A percentile compares a stretch with the other conserved stretches of the same genome.
Conservation (phyloP, 2,329 filamentous ascomycete genomes). For the Exophiala phaeomuriformis region DNA sequence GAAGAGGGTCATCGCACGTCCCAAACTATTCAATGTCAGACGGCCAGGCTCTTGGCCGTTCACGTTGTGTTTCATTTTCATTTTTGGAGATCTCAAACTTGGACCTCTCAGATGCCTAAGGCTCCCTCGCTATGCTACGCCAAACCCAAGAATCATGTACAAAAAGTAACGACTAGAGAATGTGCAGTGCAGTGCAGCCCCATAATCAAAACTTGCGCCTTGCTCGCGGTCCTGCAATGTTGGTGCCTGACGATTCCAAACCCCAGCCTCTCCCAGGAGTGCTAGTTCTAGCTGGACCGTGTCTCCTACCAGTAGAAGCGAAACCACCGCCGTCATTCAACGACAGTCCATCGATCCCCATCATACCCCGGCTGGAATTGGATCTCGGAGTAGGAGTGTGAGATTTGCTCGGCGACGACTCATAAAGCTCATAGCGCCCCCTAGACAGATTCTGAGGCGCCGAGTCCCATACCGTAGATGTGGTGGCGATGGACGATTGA, state of each 20-base stretch:
- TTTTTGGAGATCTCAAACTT: not conserved
- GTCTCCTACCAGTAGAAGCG: not conserved
- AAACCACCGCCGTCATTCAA: not conserved
- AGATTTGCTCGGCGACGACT: not conserved
- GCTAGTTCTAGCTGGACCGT: not conserved
- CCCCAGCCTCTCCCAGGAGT: not conserved
- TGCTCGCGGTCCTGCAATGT: constrained; percentile 10
- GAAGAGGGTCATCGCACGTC: too few species aligned
- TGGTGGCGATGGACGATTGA: constrained; percentile 13
- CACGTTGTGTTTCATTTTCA: not conserved
- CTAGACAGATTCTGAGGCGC: constrained; percentile 11
- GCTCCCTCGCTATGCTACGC: not conserved
- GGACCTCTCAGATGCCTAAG: not conserved
- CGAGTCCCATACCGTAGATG: constrained; percentile 14
- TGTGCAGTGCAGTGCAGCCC: not conserved
- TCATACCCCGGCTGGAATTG: not conserved
- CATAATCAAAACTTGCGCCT: constrained; percentile 3
- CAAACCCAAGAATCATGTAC: not conserved
- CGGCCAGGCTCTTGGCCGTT: too few species aligned
- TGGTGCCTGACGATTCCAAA: constrained; percentile 5
- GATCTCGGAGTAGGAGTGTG: not conserved
- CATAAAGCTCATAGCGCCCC: constrained; percentile 3
- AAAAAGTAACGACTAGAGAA: not conserved
- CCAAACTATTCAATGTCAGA: too few species aligned
- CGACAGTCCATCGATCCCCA: constrained; percentile 15